Percentiles rank a stretch among this genome's conserved stretches.
phyloP scores from a whole-genome alignment of 1,284 basidiomycete species.

The Heterobasidion annosum region DNA sequence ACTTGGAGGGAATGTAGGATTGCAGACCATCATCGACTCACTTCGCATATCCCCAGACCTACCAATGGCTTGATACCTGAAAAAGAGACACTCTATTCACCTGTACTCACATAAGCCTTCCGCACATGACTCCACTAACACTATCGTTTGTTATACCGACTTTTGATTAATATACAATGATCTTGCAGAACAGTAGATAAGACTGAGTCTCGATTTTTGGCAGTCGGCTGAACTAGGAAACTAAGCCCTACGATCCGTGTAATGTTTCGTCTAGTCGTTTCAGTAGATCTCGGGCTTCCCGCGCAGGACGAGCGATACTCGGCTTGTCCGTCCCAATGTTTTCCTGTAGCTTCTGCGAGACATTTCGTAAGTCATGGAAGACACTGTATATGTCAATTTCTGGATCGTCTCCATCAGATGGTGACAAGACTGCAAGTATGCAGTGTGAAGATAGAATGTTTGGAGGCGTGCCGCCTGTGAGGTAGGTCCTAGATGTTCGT shows the following conservation, averaged over 20 bases:
- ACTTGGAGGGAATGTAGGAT: conserved; percentile 47
- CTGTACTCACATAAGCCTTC: no score
- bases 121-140: no score
- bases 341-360: conserved; percentile 70
- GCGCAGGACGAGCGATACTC: conserved; percentile 72
- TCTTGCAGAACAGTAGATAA: no score
- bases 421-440: conserved; percentile 53
- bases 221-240: not conserved
- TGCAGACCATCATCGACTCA: conserved; percentile 36
- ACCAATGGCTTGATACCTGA: not conserved
- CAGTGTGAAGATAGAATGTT: conserved; percentile 57
- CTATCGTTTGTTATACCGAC: no score
- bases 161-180: no score
- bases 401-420: conserved; percentile 35
- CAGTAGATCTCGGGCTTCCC: conserved; percentile 78
- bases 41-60: conserved; percentile 15
- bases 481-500: conserved; percentile 33
- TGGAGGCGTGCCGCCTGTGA: conserved; percentile 54
- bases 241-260: not conserved
- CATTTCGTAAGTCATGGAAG: conserved; percentile 59
- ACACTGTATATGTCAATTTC: conserved; percentile 34
- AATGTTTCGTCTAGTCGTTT: conserved; percentile 27
- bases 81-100: not conserved
- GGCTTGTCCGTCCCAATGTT: conserved; percentile 66
- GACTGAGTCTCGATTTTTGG: no score